Evolutionary conservation across 495 filamentous ascomycete genomes (phyloP), one percentile per base, ranked within the genome.

Genomic region (Penicillium waksmanii): DNA sequence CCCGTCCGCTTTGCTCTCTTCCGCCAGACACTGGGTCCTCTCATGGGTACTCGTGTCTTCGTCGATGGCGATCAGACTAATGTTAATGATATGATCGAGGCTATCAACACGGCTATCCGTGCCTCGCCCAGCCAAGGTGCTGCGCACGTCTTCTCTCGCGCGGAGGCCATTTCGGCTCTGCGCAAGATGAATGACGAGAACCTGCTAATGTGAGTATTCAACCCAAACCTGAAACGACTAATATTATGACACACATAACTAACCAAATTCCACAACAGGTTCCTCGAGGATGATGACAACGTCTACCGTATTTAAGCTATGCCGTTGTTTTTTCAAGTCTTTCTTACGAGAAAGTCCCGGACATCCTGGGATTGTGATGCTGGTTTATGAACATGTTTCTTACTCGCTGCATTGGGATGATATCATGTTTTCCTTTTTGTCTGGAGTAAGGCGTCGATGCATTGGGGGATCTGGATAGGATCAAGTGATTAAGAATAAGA

Each of bases 161-260:
- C 77, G 1, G 96, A 98, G 77, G 93, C 90, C 3, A 74, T 89
- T 53, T 78, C 84, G 72, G 94, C 91, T 51, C 72, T 98, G 65
- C 81, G 82, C 71, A 84, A 77, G 67, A 89, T 98, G 91, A 87
- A 89, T 57, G 86, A 88, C 46, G 77, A 80, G 71, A 97, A 97
- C 68, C 85, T 91, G 77, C 87, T 98, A 73, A 98, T 98, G 96
- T 96, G 76, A 86, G 90, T 88, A 23, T 23, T 38, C 31, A 46
- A 19, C 47, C 36, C 21, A 8, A 47, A 21, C 36, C 38, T 8
- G 23, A 15, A 52, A 27, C 15, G 10, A 9, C 42, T 48, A 35
- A n/a, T 31, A 23, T 18, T 36, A 34, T 1, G 27, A 21, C 35
- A 25, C n/a, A 15, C 9, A 25, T 42, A 10, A 53, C 35, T 58